phyloP scores from a whole-genome alignment of 495 filamentous ascomycete species.

The Lentithecium fluviatile region DNA sequence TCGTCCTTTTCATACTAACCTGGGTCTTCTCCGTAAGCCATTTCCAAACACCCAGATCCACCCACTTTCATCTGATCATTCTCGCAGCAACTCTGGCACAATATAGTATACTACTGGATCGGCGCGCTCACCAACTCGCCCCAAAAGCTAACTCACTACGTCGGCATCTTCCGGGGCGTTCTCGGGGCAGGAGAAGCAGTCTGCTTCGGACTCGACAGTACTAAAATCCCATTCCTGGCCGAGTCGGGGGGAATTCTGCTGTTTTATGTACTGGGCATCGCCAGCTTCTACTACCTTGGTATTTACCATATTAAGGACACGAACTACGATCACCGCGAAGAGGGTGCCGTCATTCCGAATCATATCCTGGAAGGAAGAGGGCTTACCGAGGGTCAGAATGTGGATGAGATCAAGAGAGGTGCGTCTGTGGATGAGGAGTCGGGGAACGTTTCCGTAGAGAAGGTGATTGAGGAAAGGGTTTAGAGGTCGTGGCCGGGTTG shows the following conservation, averaged over 20 bases:
- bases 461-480: too few relatives aligned
- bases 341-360: constrained; percentile 29
- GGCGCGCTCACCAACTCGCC: constrained; percentile 21
- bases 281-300: constrained; percentile 26
- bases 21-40: constrained; percentile 15
- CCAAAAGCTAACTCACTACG: constrained; percentile 22
- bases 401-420: constrained; percentile 11
- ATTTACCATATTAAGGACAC: constrained; percentile 30
- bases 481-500: too few relatives aligned
- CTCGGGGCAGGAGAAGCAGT: constrained; percentile 31
- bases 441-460: neutral
- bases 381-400: constrained; percentile 7
- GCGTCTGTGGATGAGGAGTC: neutral
- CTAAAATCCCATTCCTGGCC: constrained; percentile 24
- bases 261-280: constrained; percentile 23
- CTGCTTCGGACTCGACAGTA: constrained; percentile 33
- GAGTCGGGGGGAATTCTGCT: constrained; percentile 27
- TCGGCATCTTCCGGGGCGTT: constrained; percentile 32
- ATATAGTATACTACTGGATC: constrained; percentile 27
- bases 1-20: constrained; percentile 20
- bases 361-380: constrained; percentile 23
- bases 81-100: constrained; percentile 25
- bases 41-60: neutral
- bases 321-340: constrained; percentile 20
- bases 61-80: neutral